Conservation (phyloP, 1,284 basidiomycete genomes). For the Agroathelia rolfsii region DNA sequence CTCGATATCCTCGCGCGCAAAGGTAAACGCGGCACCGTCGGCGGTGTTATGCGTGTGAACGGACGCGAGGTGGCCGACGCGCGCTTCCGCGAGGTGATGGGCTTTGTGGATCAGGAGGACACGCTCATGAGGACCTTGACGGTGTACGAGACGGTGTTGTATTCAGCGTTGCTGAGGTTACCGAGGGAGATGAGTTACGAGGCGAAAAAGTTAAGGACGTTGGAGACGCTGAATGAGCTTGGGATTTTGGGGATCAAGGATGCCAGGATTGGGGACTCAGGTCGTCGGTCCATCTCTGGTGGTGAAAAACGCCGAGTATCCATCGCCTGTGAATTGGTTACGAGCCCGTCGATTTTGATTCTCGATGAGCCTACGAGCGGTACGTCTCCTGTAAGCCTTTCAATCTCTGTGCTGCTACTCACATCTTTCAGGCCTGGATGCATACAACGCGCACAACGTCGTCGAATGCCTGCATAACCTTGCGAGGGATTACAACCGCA, state of each 20-base stretch:
- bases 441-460: conserved; percentile 93
- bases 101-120: conserved; percentile 98
- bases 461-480: conserved; percentile 82
- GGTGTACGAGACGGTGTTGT: conserved; percentile 94
- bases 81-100: conserved; percentile 79
- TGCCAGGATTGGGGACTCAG: conserved; percentile 80
- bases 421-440: conserved; percentile 62
- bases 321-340: conserved; percentile 98
- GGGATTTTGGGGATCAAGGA: conserved; percentile 90
- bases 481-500: conserved; percentile 86
- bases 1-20: conserved; percentile 92
- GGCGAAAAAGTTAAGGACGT: conserved; percentile 87
- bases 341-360: conserved; percentile 90
- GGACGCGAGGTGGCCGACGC: conserved; percentile 68
- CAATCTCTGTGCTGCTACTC: conserved; percentile 1
- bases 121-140: conserved; percentile 94
- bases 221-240: conserved; percentile 94
- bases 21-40: conserved; percentile 71
- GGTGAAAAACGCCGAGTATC: conserved; percentile 94
- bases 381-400: conserved; percentile 24
- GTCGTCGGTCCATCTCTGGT: conserved; percentile 82
- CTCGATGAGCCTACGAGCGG: conserved; percentile 95
- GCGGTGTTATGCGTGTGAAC: conserved; percentile 78
- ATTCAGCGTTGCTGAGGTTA: conserved; percentile 82
- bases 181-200: conserved; percentile 91